Evolutionary conservation across 2,329 filamentous ascomycete species (phyloP), one percentile per base, ranked within the genome.

Genomic region (Penicillium janthinellum): DNA sequence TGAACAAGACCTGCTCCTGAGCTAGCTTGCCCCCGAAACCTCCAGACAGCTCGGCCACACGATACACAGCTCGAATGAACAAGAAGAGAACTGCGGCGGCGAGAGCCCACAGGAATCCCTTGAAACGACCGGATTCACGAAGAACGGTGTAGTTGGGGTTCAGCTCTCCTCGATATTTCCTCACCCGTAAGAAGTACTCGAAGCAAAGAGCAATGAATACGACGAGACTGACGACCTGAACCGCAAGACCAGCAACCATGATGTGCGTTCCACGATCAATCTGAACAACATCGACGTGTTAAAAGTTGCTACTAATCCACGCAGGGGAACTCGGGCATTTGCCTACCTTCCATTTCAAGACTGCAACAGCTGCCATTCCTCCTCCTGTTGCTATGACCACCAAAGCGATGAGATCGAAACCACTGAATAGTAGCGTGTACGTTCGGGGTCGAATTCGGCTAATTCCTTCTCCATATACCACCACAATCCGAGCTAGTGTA

Each of bases 1-100:
- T 80, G 66, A 84, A 83, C 17, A 78, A 74, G 2, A 70, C 58
- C 68, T 84, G 76, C 41, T 83, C 70, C 64, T 81, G 78, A 71
- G 82, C 83, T 41, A 83, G 64, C 22, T 72, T 60, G 60, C 76
- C 78, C 12, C 71, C 63, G 73, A 81, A 83, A 8, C 81, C 81
- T n/a, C 75, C 75, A 20, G 76, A 73, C 37, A 83, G 73, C 69
- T 84, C 81, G 0, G 78, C 78, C 41, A 83, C 78, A 63, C 82
- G 80, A 67, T 81, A 84, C 47, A 78, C 70, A 50, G 78, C 83
- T 61, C 82, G 78, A 35, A 76, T 70, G 52, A 80, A 76, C 59
- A 83, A 81, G 20, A 73, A 67, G 5, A 81, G 8, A 25, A 74
- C 78, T n/a, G 75, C 78, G 31, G 55, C 28, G 4, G 57, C 61